These are phyloP conservation scores for Hypholoma sublateritium DNA, from an alignment of 768 basidiomycete genomes.

Conservation along the genomic window DNA sequence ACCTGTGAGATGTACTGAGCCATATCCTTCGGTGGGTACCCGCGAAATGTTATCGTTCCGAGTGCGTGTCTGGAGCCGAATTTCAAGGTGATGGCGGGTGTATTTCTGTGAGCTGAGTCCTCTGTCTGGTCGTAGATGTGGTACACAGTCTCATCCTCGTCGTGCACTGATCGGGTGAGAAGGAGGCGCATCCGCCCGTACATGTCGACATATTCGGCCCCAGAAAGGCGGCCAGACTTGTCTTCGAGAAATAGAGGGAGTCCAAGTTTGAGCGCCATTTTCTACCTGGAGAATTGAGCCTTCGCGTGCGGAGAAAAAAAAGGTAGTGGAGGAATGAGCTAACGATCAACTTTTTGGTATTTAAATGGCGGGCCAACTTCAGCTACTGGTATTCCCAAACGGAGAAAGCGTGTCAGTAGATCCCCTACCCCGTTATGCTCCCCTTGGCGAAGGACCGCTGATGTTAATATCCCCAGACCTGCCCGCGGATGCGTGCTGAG, in stretches of 20 bases:
- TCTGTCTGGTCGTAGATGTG: slow-evolving; percentile 48
- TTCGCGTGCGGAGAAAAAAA: too few species aligned
- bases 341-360: too few species aligned
- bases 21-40: slow-evolving; percentile 42
- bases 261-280: slow-evolving; percentile 32
- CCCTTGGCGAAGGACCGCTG: too few species aligned
- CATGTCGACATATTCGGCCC: slow-evolving; percentile 62
- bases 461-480: too few species aligned
- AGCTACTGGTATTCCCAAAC: too few species aligned
- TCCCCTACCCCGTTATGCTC: too few species aligned
- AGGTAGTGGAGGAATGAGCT: too few species aligned
- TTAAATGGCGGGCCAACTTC: too few species aligned
- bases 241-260: slow-evolving; percentile 68
- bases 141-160: slow-evolving; percentile 42
- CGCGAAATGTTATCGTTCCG: slow-evolving; percentile 49
- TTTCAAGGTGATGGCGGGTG: slow-evolving; percentile 47
- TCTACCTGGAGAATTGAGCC: too few species aligned
- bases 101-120: slow-evolving; percentile 10
- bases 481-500: too few species aligned
- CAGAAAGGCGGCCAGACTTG: slow-evolving; percentile 50
- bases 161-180: slow-evolving; percentile 22
- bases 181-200: slow-evolving; percentile 55
- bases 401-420: too few species aligned
- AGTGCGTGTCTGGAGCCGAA: slow-evolving; percentile 51
- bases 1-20: slow-evolving; percentile 48